These are phyloP conservation scores for Cyclotella kingstonii DNA, from an alignment of 108 stramenopile species.

Conservation along the genomic window DNA sequence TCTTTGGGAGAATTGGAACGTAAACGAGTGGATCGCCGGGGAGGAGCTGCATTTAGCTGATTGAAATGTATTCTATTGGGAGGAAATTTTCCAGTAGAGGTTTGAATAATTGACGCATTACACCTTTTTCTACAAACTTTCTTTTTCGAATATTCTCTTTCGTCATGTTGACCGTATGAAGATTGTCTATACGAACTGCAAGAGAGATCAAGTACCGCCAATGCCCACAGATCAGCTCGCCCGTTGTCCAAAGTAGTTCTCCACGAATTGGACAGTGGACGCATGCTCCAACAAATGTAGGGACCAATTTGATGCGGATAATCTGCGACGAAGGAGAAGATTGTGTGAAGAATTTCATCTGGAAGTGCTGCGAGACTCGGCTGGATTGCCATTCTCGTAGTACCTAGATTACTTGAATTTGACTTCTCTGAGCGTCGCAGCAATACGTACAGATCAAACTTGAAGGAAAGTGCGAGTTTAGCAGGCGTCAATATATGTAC, in stretches of 20 bases:
- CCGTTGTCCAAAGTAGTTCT: conserved; percentile 15
- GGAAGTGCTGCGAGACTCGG: conserved; percentile 27
- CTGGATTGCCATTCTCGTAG: no score
- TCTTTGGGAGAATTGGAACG: conserved; percentile 39
- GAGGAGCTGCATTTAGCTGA: not conserved
- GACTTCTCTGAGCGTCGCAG: no score
- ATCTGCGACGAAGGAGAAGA: conserved; percentile 29
- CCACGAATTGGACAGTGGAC: conserved; percentile 34
- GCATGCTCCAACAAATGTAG: conserved; percentile 31
- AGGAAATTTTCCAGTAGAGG: not conserved
- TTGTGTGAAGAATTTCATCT: conserved; percentile 38
- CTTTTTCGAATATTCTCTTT: not conserved
- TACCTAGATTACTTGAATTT: no score
- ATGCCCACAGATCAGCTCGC: conserved; percentile 28
- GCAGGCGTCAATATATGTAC: no score
- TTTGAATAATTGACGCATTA: not conserved
- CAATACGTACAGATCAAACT: no score
- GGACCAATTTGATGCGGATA: conserved; percentile 37
- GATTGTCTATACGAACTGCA: conserved; percentile 17
- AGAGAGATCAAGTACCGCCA: conserved; percentile 27
- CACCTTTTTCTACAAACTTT: no score
- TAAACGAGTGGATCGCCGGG: conserved; percentile 36
- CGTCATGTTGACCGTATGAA: not conserved
- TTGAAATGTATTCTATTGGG: not conserved
- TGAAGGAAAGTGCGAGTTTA: no score